phyloP scores from a whole-genome alignment of 1,284 basidiomycete species.

The Vanrija sp. region DNA sequence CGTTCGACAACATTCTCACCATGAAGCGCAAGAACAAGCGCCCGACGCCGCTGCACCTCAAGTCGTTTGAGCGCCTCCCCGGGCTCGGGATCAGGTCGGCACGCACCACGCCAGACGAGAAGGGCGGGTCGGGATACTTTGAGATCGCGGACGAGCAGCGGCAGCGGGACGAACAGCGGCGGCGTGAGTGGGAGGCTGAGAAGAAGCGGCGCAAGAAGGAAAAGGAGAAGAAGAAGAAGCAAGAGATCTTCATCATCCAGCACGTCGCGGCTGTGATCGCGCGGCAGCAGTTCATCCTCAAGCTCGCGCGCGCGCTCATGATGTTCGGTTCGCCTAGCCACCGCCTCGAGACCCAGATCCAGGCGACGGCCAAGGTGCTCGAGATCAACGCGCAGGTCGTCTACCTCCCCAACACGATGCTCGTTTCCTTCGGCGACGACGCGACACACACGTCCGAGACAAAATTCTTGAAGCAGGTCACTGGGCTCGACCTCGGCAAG shows the following conservation, averaged over 20 bases:
- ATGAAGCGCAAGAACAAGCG: slow-evolving; percentile 28
- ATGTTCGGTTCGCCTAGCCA: slow-evolving; percentile 93
- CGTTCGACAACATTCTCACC: slow-evolving; percentile 28
- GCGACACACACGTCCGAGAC: slow-evolving; percentile 80
- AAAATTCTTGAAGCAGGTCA: slow-evolving; percentile 74
- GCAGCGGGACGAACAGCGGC: slow-evolving; percentile 47
- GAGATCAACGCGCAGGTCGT: slow-evolving; percentile 79
- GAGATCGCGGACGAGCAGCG: slow-evolving; percentile 50
- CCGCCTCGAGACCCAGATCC: slow-evolving; percentile 79
- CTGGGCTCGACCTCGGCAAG: slow-evolving; percentile 71
- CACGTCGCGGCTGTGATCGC: slow-evolving; percentile 83
- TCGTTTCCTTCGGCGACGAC: slow-evolving; percentile 76
- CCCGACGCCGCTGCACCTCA: slow-evolving; percentile 25
- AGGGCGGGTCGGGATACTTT: slow-evolving; percentile 20
- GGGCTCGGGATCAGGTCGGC: slow-evolving; percentile 2
- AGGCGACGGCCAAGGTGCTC: slow-evolving; percentile 76
- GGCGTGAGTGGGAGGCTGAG: slow-evolving; percentile 55
- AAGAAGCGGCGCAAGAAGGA: slow-evolving; percentile 50
- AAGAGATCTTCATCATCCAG: slow-evolving; percentile 78
- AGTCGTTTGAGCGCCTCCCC: slow-evolving; percentile 15
- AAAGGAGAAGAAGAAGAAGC: slow-evolving; percentile 64
- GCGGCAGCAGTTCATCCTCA: slow-evolving; percentile 84
- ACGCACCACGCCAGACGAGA: slow-evolving; percentile 35
- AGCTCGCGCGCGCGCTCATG: slow-evolving; percentile 85
- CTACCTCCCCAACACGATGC: slow-evolving; percentile 79